Evolutionary conservation across 208 protist species (phyloP).

Genomic region (Phytomonas sp.): DNA sequence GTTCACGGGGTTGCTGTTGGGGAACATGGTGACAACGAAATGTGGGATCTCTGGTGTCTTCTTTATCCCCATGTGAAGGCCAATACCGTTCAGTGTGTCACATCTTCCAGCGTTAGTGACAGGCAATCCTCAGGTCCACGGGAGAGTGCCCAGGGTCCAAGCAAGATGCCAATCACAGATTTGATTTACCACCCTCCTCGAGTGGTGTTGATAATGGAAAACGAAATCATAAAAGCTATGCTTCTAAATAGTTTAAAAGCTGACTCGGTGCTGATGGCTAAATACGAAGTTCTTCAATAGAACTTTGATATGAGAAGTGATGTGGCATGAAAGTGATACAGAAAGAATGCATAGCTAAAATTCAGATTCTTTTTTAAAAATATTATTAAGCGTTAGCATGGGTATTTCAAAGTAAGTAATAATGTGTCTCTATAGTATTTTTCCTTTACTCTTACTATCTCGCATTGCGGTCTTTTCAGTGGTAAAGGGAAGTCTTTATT

Average conservation of each 20-base stretch:
- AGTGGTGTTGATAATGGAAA: constrained; percentile 4
- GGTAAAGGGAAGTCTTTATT: not conserved
- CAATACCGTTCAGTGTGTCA: not conserved
- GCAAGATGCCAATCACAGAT: not conserved
- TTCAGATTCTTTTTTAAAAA: not conserved
- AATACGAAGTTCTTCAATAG: constrained; percentile 3
- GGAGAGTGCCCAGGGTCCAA: not conserved
- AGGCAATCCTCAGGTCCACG: not conserved
- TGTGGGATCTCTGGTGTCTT: not conserved
- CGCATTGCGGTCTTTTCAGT: not conserved
- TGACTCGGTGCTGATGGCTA: not conserved
- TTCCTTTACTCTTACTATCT: not conserved
- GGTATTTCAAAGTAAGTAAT: not conserved
- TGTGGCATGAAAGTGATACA: not conserved
- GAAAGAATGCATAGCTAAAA: not conserved
- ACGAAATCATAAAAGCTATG: not conserved
- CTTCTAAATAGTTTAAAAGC: constrained; percentile 3
- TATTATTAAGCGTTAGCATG: not conserved
- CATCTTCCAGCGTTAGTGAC: not conserved
- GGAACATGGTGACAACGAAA: not conserved
- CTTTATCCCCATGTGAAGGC: not conserved
- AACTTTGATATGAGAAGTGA: not conserved
- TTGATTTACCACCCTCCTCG: not conserved
- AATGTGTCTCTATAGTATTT: not conserved
- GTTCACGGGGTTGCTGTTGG: not conserved